These are phyloP conservation scores for Malus fusca DNA, from an alignment of 306 rosid species.

Conservation along the genomic window DNA sequence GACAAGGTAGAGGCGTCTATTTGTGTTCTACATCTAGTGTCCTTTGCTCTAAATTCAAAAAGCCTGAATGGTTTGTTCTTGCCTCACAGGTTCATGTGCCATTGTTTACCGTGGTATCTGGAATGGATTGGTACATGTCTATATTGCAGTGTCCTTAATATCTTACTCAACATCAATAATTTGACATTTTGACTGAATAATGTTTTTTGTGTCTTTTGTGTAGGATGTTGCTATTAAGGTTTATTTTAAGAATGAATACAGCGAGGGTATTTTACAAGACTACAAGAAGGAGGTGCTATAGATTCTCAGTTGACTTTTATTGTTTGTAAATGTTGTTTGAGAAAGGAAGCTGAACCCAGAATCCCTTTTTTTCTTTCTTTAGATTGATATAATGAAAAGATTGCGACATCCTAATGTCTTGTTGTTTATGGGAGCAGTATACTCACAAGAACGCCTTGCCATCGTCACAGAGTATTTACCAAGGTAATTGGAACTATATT, in stretches of 20 bases:
- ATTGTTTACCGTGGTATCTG: slow-evolving; percentile 65
- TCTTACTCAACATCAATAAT: not conserved
- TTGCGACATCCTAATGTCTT: slow-evolving; percentile 78
- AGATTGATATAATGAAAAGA: slow-evolving; percentile 84
- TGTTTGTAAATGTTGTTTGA: slow-evolving; percentile 6
- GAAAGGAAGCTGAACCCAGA: slow-evolving; percentile 10
- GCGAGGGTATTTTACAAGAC: slow-evolving; percentile 38
- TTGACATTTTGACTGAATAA: slow-evolving; percentile 6
- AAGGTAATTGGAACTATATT: slow-evolving; percentile 33
- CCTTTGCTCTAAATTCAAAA: not conserved
- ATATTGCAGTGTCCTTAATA: slow-evolving; percentile 7
- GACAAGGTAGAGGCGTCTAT: slow-evolving; percentile 42
- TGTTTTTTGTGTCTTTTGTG: not conserved
- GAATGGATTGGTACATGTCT: slow-evolving; percentile 62
- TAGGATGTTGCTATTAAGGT: slow-evolving; percentile 78
- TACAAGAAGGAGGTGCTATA: slow-evolving; percentile 56
- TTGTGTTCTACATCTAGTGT: not conserved
- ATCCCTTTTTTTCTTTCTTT: slow-evolving; percentile 16
- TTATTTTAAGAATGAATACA: slow-evolving; percentile 43
- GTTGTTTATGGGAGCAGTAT: slow-evolving; percentile 80
- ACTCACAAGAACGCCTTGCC: slow-evolving; percentile 55
- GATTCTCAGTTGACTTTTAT: not conserved
- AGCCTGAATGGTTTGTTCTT: not conserved
- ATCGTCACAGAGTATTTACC: slow-evolving; percentile 72
- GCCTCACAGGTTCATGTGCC: slow-evolving; percentile 56